These are phyloP conservation scores for Phyllostachys edulis DNA, from an alignment of 176 grass and related monocot genomes.

Conservation along the genomic window DNA sequence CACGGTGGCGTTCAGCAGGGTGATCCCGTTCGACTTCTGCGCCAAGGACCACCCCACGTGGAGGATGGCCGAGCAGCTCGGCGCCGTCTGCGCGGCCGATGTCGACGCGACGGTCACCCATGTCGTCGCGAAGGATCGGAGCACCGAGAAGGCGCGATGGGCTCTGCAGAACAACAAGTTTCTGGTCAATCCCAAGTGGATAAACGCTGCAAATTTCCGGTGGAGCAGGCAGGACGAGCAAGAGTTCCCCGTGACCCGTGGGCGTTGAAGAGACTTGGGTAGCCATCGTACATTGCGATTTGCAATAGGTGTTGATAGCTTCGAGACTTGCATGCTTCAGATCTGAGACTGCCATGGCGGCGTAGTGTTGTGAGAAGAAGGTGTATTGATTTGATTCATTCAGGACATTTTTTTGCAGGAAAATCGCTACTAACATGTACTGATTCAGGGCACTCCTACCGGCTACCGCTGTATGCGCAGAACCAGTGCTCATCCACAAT, in stretches of 20 bases:
- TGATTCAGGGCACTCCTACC: too few species aligned
- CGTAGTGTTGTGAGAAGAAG: too few species aligned
- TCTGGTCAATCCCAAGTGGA: constrained; percentile 46
- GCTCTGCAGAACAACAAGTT: constrained; percentile 46
- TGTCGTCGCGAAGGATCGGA: constrained; percentile 40
- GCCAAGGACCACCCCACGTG: constrained; percentile 39
- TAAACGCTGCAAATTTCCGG: constrained; percentile 47
- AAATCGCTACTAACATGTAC: too few species aligned
- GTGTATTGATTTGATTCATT: too few species aligned
- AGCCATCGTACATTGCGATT: too few species aligned
- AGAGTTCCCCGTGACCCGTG: constrained; percentile 19
- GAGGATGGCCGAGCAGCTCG: constrained; percentile 54
- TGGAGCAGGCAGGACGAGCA: constrained; percentile 50
- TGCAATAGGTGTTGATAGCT: neutral
- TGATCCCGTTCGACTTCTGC: constrained; percentile 19
- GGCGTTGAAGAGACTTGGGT: neutral
- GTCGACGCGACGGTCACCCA: constrained; percentile 50
- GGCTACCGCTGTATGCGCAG: too few species aligned
- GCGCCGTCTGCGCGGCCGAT: constrained; percentile 45
- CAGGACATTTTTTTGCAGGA: too few species aligned
- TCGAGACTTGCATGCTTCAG: neutral
- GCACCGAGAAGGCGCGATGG: constrained; percentile 49
- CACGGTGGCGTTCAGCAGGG: constrained; percentile 59
- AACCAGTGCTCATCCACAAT: too few species aligned
- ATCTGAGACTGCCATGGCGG: neutral